Conservation (phyloP, 768 basidiomycete genomes). For the Naematelia aurantialba region DNA sequence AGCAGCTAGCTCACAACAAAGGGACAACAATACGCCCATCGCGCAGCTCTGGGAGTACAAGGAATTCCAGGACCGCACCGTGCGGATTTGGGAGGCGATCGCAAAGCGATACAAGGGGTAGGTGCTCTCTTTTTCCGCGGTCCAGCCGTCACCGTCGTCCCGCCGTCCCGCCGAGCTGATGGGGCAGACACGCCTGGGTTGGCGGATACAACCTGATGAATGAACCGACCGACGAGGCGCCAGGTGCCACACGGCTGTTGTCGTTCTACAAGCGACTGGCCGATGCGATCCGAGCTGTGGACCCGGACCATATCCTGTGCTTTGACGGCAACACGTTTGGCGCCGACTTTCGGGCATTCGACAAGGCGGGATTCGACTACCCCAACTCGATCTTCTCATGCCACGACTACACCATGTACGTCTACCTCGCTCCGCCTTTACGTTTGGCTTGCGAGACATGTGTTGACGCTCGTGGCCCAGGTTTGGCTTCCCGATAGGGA, state of each 20-base stretch:
- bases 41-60: conserved; percentile 66
- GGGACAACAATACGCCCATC: conserved; percentile 51
- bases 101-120: conserved; percentile 59
- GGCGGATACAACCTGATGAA: conserved; percentile 82
- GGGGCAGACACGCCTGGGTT: conserved; percentile 63
- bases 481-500: conserved; percentile 62
- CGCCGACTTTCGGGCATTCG: conserved; percentile 35
- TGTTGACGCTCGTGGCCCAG: conserved; percentile 14
- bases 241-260: conserved; percentile 57
- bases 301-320: conserved; percentile 69
- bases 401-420: conserved; percentile 62
- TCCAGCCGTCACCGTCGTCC: too few relatives aligned
- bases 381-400: conserved; percentile 69
- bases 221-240: conserved; percentile 71
- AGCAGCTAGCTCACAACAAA: conserved; percentile 19
- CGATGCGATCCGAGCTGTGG: conserved; percentile 66
- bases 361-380: conserved; percentile 58
- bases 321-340: conserved; percentile 75
- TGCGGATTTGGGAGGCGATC: conserved; percentile 66
- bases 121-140: too few relatives aligned
- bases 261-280: conserved; percentile 66
- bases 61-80: conserved; percentile 71
- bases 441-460: not conserved
- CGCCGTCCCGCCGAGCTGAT: too few relatives aligned
- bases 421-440: not conserved